Evolutionary conservation across 345 rosid genomes (phyloP).

Genomic region (Gossypium raimondii): DNA sequence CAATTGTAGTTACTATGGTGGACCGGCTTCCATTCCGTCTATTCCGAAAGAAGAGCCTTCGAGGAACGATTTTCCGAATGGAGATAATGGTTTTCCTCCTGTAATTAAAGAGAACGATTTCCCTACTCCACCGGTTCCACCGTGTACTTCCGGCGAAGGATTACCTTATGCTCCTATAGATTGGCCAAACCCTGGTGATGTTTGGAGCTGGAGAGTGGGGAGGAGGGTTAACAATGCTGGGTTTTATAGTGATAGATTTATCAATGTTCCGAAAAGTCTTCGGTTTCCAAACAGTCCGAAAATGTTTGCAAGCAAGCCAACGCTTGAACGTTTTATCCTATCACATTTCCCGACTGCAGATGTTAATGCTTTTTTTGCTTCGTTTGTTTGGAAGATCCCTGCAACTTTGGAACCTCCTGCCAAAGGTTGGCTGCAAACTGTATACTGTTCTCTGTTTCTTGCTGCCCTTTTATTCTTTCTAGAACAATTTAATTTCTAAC

Average conservation of each 20-base stretch:
- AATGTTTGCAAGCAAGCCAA: constrained; percentile 49
- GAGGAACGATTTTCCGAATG: not conserved
- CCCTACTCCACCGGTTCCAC: constrained; percentile 23
- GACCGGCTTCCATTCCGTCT: not conserved
- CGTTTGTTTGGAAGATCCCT: constrained; percentile 75
- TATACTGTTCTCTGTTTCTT: not conserved
- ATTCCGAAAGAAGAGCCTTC: not conserved
- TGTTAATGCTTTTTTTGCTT: constrained; percentile 46
- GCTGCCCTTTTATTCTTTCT: not conserved
- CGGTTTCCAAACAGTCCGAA: constrained; percentile 13
- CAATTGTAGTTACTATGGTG: not conserved
- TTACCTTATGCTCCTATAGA: constrained; percentile 80
- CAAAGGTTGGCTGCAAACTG: constrained; percentile 1
- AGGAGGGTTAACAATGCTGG: constrained; percentile 48
- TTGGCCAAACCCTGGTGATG: constrained; percentile 77
- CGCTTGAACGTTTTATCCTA: constrained; percentile 45
- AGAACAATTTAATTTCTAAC: not conserved
- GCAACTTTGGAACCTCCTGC: constrained; percentile 28
- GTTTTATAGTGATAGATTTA: constrained; percentile 47
- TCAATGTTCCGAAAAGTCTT: constrained; percentile 54
- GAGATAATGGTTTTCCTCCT: not conserved
- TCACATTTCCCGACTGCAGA: constrained; percentile 49
- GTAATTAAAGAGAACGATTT: not conserved
- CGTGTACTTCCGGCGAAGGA: constrained; percentile 54
- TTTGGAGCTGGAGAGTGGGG: constrained; percentile 89